Evolutionary conservation across 202 grass and related monocot genomes (phyloP).

Genomic region (Zizania palustris): DNA sequence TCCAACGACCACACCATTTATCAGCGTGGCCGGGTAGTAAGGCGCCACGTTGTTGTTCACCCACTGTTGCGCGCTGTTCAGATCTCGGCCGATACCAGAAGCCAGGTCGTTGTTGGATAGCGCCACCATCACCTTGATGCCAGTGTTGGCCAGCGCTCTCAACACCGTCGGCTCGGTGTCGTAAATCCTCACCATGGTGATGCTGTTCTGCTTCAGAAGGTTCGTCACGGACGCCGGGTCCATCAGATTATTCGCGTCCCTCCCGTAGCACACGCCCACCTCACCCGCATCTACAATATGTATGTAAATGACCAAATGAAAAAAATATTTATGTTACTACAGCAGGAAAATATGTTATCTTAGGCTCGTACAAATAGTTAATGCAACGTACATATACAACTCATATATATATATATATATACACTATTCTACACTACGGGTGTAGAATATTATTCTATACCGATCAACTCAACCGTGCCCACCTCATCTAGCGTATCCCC

Average conservation of each 20-base stretch:
- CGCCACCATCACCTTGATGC: slow-evolving; percentile 58
- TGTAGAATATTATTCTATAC: too few relatives aligned
- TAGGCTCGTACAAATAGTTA: too few relatives aligned
- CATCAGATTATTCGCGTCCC: slow-evolving; percentile 52
- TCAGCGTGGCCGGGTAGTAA: slow-evolving; percentile 53
- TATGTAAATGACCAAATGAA: too few relatives aligned
- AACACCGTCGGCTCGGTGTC: slow-evolving; percentile 56
- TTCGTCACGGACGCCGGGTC: slow-evolving; percentile 46
- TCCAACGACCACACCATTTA: slow-evolving; percentile 59
- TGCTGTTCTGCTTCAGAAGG: slow-evolving; percentile 52
- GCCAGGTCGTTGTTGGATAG: slow-evolving; percentile 43
- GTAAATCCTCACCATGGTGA: slow-evolving; percentile 59
- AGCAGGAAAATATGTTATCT: too few relatives aligned
- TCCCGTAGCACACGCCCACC: slow-evolving; percentile 72
- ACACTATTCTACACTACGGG: too few relatives aligned
- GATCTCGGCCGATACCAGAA: not conserved
- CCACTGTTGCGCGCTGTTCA: not conserved
- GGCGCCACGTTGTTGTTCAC: slow-evolving; percentile 31
- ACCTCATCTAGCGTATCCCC: too few relatives aligned
- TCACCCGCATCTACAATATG: slow-evolving; percentile 45
- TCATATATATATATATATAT: too few relatives aligned
- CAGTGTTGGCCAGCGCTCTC: slow-evolving; percentile 45
- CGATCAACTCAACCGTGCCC: too few relatives aligned
- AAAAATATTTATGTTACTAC: too few relatives aligned
- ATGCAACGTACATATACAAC: too few relatives aligned